Conservation (phyloP, 2,329 filamentous ascomycete genomes). For the Furcasterigmium furcatum region DNA sequence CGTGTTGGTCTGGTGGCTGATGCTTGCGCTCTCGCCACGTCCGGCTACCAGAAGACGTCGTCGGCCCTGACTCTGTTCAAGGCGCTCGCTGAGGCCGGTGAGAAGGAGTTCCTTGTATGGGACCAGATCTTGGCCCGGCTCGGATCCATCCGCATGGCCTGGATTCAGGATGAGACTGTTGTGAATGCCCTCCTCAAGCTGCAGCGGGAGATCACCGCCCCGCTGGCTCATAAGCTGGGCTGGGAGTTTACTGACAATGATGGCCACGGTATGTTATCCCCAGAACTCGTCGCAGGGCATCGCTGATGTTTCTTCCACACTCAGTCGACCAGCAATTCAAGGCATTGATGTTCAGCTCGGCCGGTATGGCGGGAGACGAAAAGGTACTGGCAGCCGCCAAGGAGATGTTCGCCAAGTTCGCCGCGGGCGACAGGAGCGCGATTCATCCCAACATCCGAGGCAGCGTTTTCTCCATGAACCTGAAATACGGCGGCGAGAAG, state of each 20-base stretch:
- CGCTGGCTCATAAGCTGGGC: slow-evolving; percentile 81
- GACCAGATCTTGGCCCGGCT: slow-evolving; percentile 83
- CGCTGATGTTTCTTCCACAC: not conserved
- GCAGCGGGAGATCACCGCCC: slow-evolving; percentile 72
- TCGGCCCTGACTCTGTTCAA: slow-evolving; percentile 82
- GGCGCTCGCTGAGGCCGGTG: slow-evolving; percentile 72
- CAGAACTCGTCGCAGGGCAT: not conserved
- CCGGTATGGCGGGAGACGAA: slow-evolving; percentile 78
- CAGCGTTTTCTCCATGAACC: slow-evolving; percentile 79
- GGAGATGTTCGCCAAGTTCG: slow-evolving; percentile 87
- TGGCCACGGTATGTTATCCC: slow-evolving; percentile 51
- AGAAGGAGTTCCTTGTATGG: slow-evolving; percentile 92
- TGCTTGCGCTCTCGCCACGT: slow-evolving; percentile 82
- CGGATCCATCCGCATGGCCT: slow-evolving; percentile 75
- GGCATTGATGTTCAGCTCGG: slow-evolving; percentile 80
- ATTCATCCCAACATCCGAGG: slow-evolving; percentile 90
- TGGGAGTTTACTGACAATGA: slow-evolving; percentile 85
- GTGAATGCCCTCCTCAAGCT: slow-evolving; percentile 79
- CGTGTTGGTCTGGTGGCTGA: slow-evolving; percentile 93
- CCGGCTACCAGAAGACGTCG: slow-evolving; percentile 91
- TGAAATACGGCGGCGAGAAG: slow-evolving; percentile 80
- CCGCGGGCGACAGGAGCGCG: slow-evolving; percentile 72
- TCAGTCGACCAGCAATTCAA: slow-evolving; percentile 88
- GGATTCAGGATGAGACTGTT: slow-evolving; percentile 74
- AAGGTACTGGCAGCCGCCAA: slow-evolving; percentile 75